Evolutionary conservation across 805 yeast genomes (phyloP), one percentile per base, ranked within the genome.

Genomic region (Saccharomyces kudriavzevii): DNA sequence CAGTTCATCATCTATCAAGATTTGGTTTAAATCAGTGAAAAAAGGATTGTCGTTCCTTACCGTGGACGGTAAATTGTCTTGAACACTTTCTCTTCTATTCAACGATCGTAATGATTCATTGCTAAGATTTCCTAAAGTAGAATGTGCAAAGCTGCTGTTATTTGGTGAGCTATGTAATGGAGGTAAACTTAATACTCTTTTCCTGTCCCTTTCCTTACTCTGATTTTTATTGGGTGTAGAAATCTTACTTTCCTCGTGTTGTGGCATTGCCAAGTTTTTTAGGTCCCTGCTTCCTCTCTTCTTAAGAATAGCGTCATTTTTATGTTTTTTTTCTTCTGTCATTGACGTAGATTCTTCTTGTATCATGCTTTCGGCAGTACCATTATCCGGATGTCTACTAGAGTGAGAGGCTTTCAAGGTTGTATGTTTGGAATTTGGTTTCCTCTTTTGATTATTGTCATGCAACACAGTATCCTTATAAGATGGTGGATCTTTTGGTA

Each of bases 401-500:
- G 43, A 17, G 24, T 20, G 24, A 2, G 43, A 35, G 17, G 24
- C 43, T 17, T 17, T 35, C 17, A 17, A 17, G 17, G 3, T 35
- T 20, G 43, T 22, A 6, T 35, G 43, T 9, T 10, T 35, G 22
- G 24, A 35, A 20, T 17, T 35, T n/a, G 10, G 43, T 9, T 17
- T 35, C 43, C 43, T 35, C 10, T 17, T 35, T 35, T 35, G 43
- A 35, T 20, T 35, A 17, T 35, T 35, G 22, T 35, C 43, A 10
- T 35, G 43, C 43, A 17, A 6, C 48, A 67, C 46, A 29, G 63
- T 60, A 8, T 68, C 73, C n/a, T 51, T 59, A 53, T 73, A 73
- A 2, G 70, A 53, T 11, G 76, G 76, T 13, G 76, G 76, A 28
- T 65, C 53, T 40, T 49, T 48, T 11, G 75, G 74, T 47, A 55